phyloP scores from a whole-genome alignment of 73 alveolate genomes.

The Tetrahymena borealis region DNA sequence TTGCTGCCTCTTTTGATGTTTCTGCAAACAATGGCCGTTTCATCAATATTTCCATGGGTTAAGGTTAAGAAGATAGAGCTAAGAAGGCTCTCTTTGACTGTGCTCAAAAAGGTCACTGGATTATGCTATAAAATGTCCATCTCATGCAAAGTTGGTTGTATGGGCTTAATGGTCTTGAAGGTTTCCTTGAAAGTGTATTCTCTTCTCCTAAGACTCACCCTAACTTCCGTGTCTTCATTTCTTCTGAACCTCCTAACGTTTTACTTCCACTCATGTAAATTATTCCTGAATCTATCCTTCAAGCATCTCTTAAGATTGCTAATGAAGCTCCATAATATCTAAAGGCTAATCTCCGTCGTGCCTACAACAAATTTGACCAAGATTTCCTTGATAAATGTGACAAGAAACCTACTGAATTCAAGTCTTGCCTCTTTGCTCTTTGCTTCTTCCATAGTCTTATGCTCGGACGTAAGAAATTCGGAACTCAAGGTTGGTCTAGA shows the following conservation, averaged over 20 bases:
- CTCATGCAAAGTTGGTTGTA: constrained; percentile 94
- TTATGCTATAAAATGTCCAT: constrained; percentile 98
- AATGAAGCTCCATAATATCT: constrained; percentile 99
- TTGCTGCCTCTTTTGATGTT: constrained; percentile 57
- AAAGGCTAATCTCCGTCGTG: constrained; percentile 98
- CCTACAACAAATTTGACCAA: constrained; percentile 93
- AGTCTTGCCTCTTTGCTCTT: constrained; percentile 94
- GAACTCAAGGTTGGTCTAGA: constrained; percentile 99
- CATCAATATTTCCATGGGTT: constrained; percentile 99
- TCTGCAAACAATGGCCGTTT: constrained; percentile 83
- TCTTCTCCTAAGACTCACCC: constrained; percentile 53
- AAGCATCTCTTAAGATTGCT: constrained; percentile 95
- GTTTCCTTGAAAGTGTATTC: constrained; percentile 27
- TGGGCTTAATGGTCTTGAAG: constrained; percentile 48
- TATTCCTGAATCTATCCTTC: constrained; percentile 97
- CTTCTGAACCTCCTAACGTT: constrained; percentile 96
- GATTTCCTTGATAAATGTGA: constrained; percentile 69
- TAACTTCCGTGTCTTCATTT: constrained; percentile 96
- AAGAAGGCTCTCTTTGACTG: constrained; percentile 89
- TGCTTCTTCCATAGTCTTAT: constrained; percentile 99
- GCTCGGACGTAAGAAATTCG: constrained; percentile 95
- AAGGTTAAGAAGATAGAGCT: constrained; percentile 99
- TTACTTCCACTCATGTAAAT: constrained; percentile 90
- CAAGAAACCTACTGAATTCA: constrained; percentile 84
- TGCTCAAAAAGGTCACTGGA: constrained; percentile 98